Evolutionary conservation across 768 basidiomycete genomes (phyloP).

Genomic region (Imleria badia): DNA sequence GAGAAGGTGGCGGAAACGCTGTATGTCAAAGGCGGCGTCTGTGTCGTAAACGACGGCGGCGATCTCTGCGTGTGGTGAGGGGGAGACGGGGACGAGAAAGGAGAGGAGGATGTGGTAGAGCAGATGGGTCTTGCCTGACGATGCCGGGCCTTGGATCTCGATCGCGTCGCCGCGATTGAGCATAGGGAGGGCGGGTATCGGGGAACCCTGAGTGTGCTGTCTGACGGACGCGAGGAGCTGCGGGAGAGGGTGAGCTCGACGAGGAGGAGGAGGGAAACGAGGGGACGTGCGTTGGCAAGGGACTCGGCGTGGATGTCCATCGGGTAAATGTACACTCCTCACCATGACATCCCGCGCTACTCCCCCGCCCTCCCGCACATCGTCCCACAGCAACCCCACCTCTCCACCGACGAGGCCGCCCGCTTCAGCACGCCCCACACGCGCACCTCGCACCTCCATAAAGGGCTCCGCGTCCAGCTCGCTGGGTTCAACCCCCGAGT

Average conservation of each 20-base stretch:
- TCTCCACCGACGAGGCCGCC: slow-evolving; percentile 49
- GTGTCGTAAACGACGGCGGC: slow-evolving; percentile 69
- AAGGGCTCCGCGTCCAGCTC: slow-evolving; percentile 43
- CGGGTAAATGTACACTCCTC: slow-evolving; percentile 3
- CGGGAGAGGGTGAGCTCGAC: slow-evolving; percentile 4
- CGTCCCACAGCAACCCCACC: slow-evolving; percentile 41
- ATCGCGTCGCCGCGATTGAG: slow-evolving; percentile 61
- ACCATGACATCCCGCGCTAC: slow-evolving; percentile 42
- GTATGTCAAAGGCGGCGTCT: slow-evolving; percentile 62
- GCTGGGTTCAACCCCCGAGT: slow-evolving; percentile 42
- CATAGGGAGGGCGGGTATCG: slow-evolving; percentile 24
- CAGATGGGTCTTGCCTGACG: slow-evolving; percentile 79
- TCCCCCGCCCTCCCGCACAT: slow-evolving; percentile 46
- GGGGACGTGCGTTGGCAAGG: slow-evolving; percentile 32
- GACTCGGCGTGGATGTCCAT: slow-evolving; percentile 30
- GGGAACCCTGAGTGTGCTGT: slow-evolving; percentile 27
- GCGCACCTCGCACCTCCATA: slow-evolving; percentile 49
- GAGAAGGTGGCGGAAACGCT: slow-evolving; percentile 54
- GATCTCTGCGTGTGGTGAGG: slow-evolving; percentile 43
- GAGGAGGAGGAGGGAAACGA: not conserved
- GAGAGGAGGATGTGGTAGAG: slow-evolving; percentile 61
- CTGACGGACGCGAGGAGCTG: slow-evolving; percentile 47
- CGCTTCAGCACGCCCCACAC: slow-evolving; percentile 56
- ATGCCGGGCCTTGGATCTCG: slow-evolving; percentile 74
- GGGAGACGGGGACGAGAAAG: slow-evolving; percentile 52